These are phyloP conservation scores for Aquilaria agallochum DNA, from an alignment of 441 rosid genomes.

Conservation along the genomic window DNA sequence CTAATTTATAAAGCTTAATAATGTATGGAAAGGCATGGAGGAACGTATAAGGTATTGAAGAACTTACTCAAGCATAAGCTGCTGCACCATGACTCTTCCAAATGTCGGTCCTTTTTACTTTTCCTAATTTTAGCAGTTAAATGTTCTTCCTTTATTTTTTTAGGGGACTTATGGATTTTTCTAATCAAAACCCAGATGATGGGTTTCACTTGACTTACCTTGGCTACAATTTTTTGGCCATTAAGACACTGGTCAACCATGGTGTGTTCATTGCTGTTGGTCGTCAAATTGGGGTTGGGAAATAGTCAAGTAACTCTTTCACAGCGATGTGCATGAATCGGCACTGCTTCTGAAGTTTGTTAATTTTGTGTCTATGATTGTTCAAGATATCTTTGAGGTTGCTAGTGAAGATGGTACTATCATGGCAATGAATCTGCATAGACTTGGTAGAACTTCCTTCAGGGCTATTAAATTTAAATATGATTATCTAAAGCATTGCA, in stretches of 20 bases:
- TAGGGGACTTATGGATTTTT: neutral
- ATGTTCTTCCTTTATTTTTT: neutral
- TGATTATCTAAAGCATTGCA: conserved; percentile 91
- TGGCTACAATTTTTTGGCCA: conserved; percentile 97
- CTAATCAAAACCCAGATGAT: conserved; percentile 49
- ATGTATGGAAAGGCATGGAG: conserved; percentile 60
- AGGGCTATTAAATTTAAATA: conserved; percentile 97
- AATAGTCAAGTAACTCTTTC: conserved; percentile 66
- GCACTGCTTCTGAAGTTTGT: conserved; percentile 1
- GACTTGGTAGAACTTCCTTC: conserved; percentile 91
- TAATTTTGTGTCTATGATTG: conserved; percentile 10
- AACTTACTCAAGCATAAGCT: conserved; percentile 88
- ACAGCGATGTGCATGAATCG: conserved; percentile 4
- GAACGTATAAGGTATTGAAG: conserved; percentile 84
- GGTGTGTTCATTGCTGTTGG: conserved; percentile 79
- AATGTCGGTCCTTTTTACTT: conserved; percentile 43
- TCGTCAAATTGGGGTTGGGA: conserved; percentile 93
- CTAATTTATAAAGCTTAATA: neutral
- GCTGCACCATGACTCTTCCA: conserved; percentile 86
- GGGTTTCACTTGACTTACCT: conserved; percentile 96
- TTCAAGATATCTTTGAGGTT: conserved; percentile 89
- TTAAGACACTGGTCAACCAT: conserved; percentile 91
- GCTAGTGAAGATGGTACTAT: conserved; percentile 78
- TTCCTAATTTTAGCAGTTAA: neutral
- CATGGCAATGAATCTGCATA: conserved; percentile 88